These are phyloP conservation scores for Penicillium sp. DNA, from an alignment of 2,329 filamentous ascomycete genomes.

Conservation along the genomic window DNA sequence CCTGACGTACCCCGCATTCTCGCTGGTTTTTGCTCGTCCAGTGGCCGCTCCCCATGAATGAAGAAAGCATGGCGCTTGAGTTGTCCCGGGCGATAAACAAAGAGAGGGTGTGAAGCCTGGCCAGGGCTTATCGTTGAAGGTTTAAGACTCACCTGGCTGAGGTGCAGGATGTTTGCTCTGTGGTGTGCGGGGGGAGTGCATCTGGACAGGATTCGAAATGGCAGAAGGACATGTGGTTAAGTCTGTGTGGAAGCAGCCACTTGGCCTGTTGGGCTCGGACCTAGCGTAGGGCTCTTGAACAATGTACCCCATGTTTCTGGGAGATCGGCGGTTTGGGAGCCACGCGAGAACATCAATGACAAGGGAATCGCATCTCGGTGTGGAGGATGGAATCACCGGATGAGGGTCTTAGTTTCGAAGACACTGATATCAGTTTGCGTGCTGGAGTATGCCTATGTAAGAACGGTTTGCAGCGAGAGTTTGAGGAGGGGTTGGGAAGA, in stretches of 20 bases:
- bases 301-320: neutral
- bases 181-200: neutral
- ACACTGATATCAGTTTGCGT: neutral
- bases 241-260: constrained; percentile 11
- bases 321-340: constrained; percentile 1
- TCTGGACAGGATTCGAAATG: constrained; percentile 2
- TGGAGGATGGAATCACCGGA: constrained; percentile 1
- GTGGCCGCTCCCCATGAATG: neutral
- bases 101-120: neutral
- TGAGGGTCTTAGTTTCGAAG: neutral
- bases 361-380: neutral
- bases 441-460: neutral
- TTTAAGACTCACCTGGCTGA: too few relatives aligned
- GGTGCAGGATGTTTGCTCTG: constrained; percentile 2
- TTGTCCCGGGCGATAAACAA: neutral
- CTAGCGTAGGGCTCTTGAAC: neutral
- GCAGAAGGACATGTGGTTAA: constrained; percentile 18
- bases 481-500: constrained; percentile 11
- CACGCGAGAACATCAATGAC: neutral
- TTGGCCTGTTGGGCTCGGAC: neutral
- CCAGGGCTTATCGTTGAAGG: neutral
- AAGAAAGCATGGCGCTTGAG: neutral
- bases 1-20: constrained; percentile 9
- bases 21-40: neutral
- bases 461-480: constrained; percentile 3